A percentile compares a stretch with the other conserved stretches of the same genome.
phyloP scores from a whole-genome alignment of 2,329 filamentous ascomycete genomes.

The Alternaria solani region DNA sequence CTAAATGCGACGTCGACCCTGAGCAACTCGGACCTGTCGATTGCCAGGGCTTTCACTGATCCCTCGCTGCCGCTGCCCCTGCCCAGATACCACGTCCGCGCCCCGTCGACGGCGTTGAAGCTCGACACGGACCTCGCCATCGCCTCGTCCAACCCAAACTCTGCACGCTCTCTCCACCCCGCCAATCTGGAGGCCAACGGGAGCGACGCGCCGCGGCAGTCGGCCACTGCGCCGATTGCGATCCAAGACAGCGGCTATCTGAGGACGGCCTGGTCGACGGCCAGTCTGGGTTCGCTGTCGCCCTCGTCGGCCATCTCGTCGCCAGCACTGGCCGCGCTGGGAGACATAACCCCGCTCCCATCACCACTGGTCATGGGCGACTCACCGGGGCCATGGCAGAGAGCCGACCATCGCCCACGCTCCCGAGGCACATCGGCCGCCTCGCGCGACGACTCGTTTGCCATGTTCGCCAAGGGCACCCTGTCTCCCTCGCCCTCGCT shows the following conservation, averaged over 20 bases:
- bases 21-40: constrained; percentile 36
- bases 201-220: constrained; percentile 40
- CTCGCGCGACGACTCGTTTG: constrained; percentile 44
- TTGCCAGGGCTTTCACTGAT: constrained; percentile 16
- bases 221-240: constrained; percentile 50
- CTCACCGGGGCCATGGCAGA: constrained; percentile 54
- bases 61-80: constrained; percentile 11
- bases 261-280: constrained; percentile 53
- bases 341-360: constrained; percentile 62
- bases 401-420: constrained; percentile 44
- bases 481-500: constrained; percentile 50
- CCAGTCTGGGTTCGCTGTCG: constrained; percentile 57
- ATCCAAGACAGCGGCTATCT: constrained; percentile 48
- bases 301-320: constrained; percentile 57
- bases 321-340: constrained; percentile 58
- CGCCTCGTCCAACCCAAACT: constrained; percentile 30
- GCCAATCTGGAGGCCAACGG: constrained; percentile 45
- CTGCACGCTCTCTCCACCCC: constrained; percentile 30
- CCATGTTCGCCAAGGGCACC: constrained; percentile 41
- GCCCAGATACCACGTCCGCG: constrained; percentile 37
- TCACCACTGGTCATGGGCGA: constrained; percentile 56
- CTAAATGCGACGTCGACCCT: constrained; percentile 31
- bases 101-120: constrained; percentile 35
- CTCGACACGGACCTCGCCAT: constrained; percentile 45
- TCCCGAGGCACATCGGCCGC: constrained; percentile 45